A percentile compares a stretch with the other conserved stretches of the same genome.
phyloP scores from a whole-genome alignment of 331 rosid genomes.

The Quercus phellos region DNA sequence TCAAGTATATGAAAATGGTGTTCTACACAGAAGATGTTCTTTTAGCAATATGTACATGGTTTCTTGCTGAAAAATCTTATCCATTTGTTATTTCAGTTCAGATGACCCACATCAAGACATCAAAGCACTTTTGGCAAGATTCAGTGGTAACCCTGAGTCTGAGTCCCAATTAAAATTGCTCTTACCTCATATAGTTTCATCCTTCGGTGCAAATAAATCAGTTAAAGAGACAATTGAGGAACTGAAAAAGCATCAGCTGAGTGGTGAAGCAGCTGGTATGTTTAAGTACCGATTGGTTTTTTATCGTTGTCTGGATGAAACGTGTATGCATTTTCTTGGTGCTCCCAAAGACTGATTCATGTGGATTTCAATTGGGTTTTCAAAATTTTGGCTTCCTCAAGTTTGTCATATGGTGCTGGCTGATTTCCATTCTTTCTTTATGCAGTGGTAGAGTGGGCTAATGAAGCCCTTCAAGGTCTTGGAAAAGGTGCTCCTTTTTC shows the following conservation, averaged over 20 bases:
- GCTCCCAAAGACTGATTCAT: background rate
- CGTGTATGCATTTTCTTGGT: background rate
- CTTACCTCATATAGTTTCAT: constrained; percentile 66
- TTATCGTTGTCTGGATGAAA: constrained; percentile 6
- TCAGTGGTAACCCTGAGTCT: constrained; percentile 68
- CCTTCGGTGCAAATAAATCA: constrained; percentile 63
- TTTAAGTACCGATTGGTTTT: constrained; percentile 8
- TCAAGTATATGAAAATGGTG: background rate
- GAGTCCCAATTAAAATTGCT: constrained; percentile 62
- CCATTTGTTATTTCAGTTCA: constrained; percentile 51
- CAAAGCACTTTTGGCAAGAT: constrained; percentile 55
- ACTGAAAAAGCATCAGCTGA: constrained; percentile 57
- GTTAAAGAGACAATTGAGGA: constrained; percentile 64
- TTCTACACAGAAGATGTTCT: background rate
- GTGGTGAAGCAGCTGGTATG: constrained; percentile 66
- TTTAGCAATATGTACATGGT: background rate
- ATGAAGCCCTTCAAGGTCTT: constrained; percentile 87
- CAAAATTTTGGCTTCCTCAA: background rate
- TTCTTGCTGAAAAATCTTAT: background rate
- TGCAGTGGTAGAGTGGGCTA: constrained; percentile 86
- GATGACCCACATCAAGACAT: constrained; percentile 80
- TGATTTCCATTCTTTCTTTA: constrained; percentile 10
- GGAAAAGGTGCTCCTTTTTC: constrained; percentile 96
- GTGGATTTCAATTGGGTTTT: background rate
- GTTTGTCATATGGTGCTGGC: background rate